These are phyloP conservation scores for Earliella scabrosa DNA, from an alignment of 1,284 basidiomycete species.

Conservation along the genomic window DNA sequence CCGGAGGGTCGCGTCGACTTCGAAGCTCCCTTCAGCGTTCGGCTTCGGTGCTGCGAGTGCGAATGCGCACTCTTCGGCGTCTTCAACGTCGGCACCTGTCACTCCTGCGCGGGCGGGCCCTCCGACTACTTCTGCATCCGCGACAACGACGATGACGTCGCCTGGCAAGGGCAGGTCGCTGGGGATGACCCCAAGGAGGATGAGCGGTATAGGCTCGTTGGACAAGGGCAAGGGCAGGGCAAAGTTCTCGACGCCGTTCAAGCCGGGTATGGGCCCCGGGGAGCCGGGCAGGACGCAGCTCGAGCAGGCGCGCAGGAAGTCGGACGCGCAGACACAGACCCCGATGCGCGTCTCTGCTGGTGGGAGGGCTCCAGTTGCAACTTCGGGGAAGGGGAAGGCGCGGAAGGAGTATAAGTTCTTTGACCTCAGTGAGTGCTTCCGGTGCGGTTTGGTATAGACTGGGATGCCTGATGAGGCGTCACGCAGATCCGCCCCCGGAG, in stretches of 20 bases:
- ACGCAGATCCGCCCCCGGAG: slow-evolving; percentile 43
- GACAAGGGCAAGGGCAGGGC: slow-evolving; percentile 39
- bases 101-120: slow-evolving; percentile 30
- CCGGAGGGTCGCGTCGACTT: slow-evolving; percentile 13
- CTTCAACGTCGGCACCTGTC: slow-evolving; percentile 3
- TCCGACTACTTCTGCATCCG: slow-evolving; percentile 24
- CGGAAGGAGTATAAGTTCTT: slow-evolving; percentile 40
- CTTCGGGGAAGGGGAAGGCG: slow-evolving; percentile 18
- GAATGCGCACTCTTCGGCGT: not conserved
- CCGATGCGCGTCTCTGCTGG: slow-evolving; percentile 2
- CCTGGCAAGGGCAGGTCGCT: slow-evolving; percentile 31
- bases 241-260: slow-evolving; percentile 73
- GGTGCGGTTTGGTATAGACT: not conserved
- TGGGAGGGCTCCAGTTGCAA: not conserved
- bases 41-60: slow-evolving; percentile 20
- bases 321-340: slow-evolving; percentile 5
- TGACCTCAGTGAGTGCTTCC: slow-evolving; percentile 52
- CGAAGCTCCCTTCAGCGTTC: slow-evolving; percentile 18
- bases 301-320: slow-evolving; percentile 25
- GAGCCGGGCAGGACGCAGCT: slow-evolving; percentile 48
- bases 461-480: not conserved
- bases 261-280: slow-evolving; percentile 59
- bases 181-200: slow-evolving; percentile 39
- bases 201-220: slow-evolving; percentile 17
- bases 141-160: slow-evolving; percentile 19